phyloP scores from a whole-genome alignment of 371 early-diverging fungal genomes.

The Mortierella sp. region DNA sequence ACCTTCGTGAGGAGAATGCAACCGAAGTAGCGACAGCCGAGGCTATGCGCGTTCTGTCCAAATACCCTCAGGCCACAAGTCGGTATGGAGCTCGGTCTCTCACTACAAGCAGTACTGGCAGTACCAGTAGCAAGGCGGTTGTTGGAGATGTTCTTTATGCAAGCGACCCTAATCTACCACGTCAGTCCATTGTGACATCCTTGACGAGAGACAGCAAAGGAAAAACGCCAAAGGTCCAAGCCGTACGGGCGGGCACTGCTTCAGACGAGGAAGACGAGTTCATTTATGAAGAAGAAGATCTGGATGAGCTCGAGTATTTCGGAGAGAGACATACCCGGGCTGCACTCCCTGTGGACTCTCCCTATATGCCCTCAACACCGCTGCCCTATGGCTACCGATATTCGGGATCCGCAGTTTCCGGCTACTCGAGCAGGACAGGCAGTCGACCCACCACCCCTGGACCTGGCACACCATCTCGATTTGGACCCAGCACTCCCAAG shows the following conservation, averaged over 20 bases:
- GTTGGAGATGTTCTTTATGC: slow-evolving; percentile 20
- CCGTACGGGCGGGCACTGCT: background rate
- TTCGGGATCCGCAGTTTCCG: slow-evolving; percentile 18
- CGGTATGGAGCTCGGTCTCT: slow-evolving; percentile 12
- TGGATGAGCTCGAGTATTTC: slow-evolving; percentile 52
- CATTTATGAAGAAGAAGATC: slow-evolving; percentile 62
- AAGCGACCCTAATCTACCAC: slow-evolving; percentile 30
- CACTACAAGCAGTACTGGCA: slow-evolving; percentile 1
- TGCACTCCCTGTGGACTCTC: slow-evolving; percentile 37
- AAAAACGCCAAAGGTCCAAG: slow-evolving; percentile 5
- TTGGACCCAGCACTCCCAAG: slow-evolving; percentile 42
- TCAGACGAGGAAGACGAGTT: slow-evolving; percentile 61
- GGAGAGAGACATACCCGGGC: slow-evolving; percentile 30
- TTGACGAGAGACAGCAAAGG: slow-evolving; percentile 10
- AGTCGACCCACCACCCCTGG: slow-evolving; percentile 47
- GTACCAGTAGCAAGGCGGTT: slow-evolving; percentile 1
- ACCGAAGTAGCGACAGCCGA: slow-evolving; percentile 39
- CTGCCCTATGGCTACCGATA: slow-evolving; percentile 20
- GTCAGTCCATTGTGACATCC: background rate
- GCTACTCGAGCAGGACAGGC: slow-evolving; percentile 40
- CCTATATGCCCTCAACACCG: slow-evolving; percentile 51
- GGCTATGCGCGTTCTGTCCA: slow-evolving; percentile 37
- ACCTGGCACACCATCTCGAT: slow-evolving; percentile 35
- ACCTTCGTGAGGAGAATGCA: slow-evolving; percentile 26
- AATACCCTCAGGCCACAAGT: slow-evolving; percentile 43